Evolutionary conservation across 495 filamentous ascomycete species (phyloP).

Genomic region (Ramalina intermedia): DNA sequence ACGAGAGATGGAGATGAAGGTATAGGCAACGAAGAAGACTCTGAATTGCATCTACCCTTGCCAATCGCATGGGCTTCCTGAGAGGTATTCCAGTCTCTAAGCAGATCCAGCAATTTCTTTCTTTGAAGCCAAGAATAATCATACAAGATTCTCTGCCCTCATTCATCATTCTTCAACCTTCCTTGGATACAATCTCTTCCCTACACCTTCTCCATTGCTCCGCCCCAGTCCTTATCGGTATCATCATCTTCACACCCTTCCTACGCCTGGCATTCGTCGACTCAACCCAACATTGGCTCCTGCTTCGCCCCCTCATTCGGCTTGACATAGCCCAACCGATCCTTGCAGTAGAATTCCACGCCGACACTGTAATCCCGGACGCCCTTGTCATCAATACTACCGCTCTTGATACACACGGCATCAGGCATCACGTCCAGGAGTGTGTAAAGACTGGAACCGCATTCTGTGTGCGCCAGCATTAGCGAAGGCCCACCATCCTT

Average conservation of each 20-base stretch:
- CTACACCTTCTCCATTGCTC: too few species aligned
- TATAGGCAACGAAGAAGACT: too few species aligned
- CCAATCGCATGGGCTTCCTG: too few species aligned
- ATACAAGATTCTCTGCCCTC: too few species aligned
- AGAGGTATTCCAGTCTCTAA: too few species aligned
- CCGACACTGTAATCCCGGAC: slow-evolving; percentile 18
- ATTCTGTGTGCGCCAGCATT: neutral
- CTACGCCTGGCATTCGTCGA: neutral
- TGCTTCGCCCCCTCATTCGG: slow-evolving; percentile 30
- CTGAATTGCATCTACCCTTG: too few species aligned
- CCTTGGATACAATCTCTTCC: too few species aligned
- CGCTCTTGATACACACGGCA: slow-evolving; percentile 29
- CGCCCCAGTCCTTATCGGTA: too few species aligned
- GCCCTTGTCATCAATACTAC: slow-evolving; percentile 25
- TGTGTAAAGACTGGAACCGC: slow-evolving; percentile 31
- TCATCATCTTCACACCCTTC: neutral
- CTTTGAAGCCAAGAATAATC: too few species aligned
- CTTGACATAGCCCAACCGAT: slow-evolving; percentile 23
- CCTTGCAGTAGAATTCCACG: slow-evolving; percentile 34
- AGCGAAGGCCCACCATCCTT: neutral
- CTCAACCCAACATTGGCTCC: slow-evolving; percentile 18
- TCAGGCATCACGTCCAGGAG: slow-evolving; percentile 34
- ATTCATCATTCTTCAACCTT: too few species aligned
- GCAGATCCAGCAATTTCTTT: too few species aligned
- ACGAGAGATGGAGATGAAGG: too few species aligned